Conservation (phyloP, 192 early-diverging fungal species). For the Funneliformis mosseae region DNA sequence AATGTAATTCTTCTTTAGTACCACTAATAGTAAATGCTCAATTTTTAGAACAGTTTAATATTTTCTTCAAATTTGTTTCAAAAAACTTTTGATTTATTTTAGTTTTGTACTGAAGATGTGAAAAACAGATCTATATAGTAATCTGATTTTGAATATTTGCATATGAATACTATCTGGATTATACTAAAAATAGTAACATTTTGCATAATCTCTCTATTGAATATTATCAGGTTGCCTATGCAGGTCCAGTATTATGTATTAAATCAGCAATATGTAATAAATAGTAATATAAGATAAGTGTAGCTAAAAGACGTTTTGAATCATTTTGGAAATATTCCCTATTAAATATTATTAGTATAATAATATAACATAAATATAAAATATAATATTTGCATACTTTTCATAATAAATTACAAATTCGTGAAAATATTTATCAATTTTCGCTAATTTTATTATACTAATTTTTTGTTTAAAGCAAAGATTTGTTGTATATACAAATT, state of each 20-base stretch:
- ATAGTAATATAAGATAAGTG: background rate
- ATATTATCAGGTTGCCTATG: no score
- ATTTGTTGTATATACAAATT: background rate
- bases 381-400: background rate
- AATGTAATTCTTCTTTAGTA: no score
- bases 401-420: background rate
- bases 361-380: background rate
- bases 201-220: no score
- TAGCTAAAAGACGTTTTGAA: background rate
- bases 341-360: background rate
- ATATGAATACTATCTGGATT: no score
- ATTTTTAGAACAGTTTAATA: no score
- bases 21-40: no score
- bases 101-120: no score
- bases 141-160: no score
- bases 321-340: slow-evolving; percentile 1
- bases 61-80: no score
- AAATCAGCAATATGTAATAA: background rate
- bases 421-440: background rate
- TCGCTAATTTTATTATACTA: background rate
- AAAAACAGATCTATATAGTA: no score
- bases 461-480: slow-evolving; percentile 2
- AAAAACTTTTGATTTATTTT: no score
- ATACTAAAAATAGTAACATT: no score
- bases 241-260: slow-evolving; percentile 8